Conservation (phyloP, 2,329 filamentous ascomycete species). For the Colletotrichum truncatum region DNA sequence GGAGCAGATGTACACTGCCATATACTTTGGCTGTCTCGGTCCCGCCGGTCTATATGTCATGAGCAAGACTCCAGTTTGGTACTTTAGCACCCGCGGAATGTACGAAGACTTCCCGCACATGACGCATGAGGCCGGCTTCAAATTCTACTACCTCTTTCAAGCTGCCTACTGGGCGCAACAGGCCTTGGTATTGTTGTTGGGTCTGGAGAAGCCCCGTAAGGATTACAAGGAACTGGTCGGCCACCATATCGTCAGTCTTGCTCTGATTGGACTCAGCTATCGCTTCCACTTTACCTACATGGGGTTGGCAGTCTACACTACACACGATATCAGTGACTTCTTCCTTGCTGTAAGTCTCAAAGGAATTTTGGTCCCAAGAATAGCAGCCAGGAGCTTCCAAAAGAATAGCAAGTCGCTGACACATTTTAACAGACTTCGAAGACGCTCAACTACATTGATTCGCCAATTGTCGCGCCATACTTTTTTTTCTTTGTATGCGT, state of each 20-base stretch:
- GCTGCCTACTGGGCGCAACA: slow-evolving; percentile 97
- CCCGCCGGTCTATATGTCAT: slow-evolving; percentile 91
- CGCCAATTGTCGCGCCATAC: slow-evolving; percentile 80
- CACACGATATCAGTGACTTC: slow-evolving; percentile 94
- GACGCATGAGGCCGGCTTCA: slow-evolving; percentile 82
- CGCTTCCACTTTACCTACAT: slow-evolving; percentile 98
- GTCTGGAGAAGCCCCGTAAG: slow-evolving; percentile 92
- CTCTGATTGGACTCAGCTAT: slow-evolving; percentile 87
- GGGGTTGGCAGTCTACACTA: slow-evolving; percentile 91
- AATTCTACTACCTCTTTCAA: slow-evolving; percentile 95
- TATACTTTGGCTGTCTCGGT: slow-evolving; percentile 87
- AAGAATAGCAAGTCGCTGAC: slow-evolving; percentile 16
- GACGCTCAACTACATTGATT: slow-evolving; percentile 89
- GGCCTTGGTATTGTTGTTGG: slow-evolving; percentile 84
- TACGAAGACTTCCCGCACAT: slow-evolving; percentile 89
- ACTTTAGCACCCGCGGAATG: slow-evolving; percentile 92
- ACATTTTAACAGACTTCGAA: slow-evolving; percentile 76
- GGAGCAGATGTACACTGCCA: slow-evolving; percentile 93
- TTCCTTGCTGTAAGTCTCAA: slow-evolving; percentile 86
- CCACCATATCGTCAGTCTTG: slow-evolving; percentile 89
- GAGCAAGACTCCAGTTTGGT: slow-evolving; percentile 91
- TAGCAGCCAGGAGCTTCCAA: background rate
- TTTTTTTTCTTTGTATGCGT: slow-evolving; percentile 82
- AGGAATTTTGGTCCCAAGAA: no score
- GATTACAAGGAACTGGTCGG: slow-evolving; percentile 94